Evolutionary conservation across 331 rosid species (phyloP).

Genomic region (Acacia concinna): DNA sequence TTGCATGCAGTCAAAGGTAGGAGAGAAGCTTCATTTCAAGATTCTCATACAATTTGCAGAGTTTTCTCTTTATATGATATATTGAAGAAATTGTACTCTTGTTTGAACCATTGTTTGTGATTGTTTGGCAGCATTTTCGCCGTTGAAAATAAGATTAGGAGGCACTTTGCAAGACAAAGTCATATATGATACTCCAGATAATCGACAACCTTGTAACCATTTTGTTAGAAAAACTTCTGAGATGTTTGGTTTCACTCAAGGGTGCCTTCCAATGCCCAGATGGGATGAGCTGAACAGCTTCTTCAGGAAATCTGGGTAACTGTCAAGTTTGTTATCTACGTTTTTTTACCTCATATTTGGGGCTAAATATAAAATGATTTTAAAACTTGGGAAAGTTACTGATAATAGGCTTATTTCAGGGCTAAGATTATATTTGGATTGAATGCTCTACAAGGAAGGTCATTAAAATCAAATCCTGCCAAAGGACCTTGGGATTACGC

Average conservation of each 20-base stretch:
- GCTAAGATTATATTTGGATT: slow-evolving; percentile 80
- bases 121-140: slow-evolving; percentile 80
- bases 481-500: slow-evolving; percentile 67
- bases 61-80: background rate
- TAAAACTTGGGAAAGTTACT: background rate
- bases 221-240: slow-evolving; percentile 47
- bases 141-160: slow-evolving; percentile 86
- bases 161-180: slow-evolving; percentile 87
- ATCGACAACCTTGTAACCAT: slow-evolving; percentile 49
- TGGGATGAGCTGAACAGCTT: slow-evolving; percentile 91
- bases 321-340: background rate
- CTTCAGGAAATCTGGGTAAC: slow-evolving; percentile 82
- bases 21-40: background rate
- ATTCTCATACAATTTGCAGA: slow-evolving; percentile 7
- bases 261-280: slow-evolving; percentile 79
- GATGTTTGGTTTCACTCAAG: slow-evolving; percentile 74
- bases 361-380: background rate
- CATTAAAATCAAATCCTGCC: slow-evolving; percentile 34
- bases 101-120: slow-evolving; percentile 9
- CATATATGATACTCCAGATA: slow-evolving; percentile 63
- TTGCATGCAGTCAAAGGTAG: slow-evolving; percentile 84
- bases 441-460: slow-evolving; percentile 75
- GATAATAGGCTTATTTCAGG: slow-evolving; percentile 51
- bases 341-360: background rate
- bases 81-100: background rate